A percentile compares a stretch with the other conserved stretches of the same genome.
phyloP scores from a whole-genome alignment of 208 protist species.

The Acanthamoeba triangularis region DNA sequence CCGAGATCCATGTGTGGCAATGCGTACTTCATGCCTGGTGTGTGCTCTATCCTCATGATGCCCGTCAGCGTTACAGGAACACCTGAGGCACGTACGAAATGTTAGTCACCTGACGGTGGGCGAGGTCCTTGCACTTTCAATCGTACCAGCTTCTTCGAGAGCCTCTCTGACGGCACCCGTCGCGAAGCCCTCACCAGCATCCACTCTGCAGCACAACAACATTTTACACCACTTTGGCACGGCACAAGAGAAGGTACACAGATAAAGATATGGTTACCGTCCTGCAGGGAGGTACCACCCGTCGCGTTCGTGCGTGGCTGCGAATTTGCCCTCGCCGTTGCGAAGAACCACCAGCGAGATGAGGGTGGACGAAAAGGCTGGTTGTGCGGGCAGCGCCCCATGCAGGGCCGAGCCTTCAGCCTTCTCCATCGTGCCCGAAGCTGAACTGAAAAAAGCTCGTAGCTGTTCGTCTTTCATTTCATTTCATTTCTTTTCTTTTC shows the following conservation, averaged over 20 bases:
- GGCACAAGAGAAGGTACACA: too few species aligned
- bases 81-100: neutral
- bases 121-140: neutral
- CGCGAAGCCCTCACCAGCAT: constrained; percentile 49
- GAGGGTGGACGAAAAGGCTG: constrained; percentile 9
- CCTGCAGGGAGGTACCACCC: constrained; percentile 68
- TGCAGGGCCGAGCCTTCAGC: neutral
- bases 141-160: constrained; percentile 34
- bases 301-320: constrained; percentile 50
- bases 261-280: too few species aligned
- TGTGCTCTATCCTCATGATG: constrained; percentile 27
- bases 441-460: too few species aligned
- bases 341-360: constrained; percentile 44
- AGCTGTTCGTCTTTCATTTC: too few species aligned
- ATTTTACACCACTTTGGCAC: too few species aligned
- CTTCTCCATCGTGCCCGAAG: too few species aligned
- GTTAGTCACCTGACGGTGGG: neutral
- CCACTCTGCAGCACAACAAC: too few species aligned
- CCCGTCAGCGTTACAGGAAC: constrained; percentile 26
- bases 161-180: constrained; percentile 17
- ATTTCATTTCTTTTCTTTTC: neutral
- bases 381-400: neutral
- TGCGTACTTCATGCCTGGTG: constrained; percentile 53
- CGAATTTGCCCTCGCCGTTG: constrained; percentile 49
- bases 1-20: too few species aligned